Conservation (phyloP, 2,329 filamentous ascomycete genomes). For the Penicillium sp. region DNA sequence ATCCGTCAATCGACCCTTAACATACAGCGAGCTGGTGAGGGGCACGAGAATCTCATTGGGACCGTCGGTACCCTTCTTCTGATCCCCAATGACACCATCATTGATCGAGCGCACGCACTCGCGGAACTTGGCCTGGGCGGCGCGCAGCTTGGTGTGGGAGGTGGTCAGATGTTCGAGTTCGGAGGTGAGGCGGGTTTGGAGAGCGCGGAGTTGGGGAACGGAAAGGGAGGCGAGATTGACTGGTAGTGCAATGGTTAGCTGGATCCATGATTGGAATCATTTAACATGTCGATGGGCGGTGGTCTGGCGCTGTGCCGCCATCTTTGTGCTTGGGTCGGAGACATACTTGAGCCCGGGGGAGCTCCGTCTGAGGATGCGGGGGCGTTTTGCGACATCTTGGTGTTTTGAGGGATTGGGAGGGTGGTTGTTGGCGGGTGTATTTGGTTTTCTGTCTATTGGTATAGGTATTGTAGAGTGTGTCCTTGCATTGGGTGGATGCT, state of each 20-base stretch:
- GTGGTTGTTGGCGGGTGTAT: background rate
- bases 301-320: background rate
- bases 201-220: slow-evolving; percentile 76
- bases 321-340: background rate
- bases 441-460: background rate
- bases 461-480: background rate
- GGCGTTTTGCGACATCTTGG: slow-evolving; percentile 29
- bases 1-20: slow-evolving; percentile 73
- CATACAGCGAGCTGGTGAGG: slow-evolving; percentile 89
- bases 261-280: background rate
- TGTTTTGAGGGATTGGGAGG: too few relatives aligned
- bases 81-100: slow-evolving; percentile 48
- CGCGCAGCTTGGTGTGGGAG: slow-evolving; percentile 85
- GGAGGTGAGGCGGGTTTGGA: slow-evolving; percentile 94
- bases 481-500: slow-evolving; percentile 1
- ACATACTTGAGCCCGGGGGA: slow-evolving; percentile 31
- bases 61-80: slow-evolving; percentile 35
- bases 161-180: slow-evolving; percentile 91
- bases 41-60: slow-evolving; percentile 71
- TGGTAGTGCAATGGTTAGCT: slow-evolving; percentile 5
- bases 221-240: slow-evolving; percentile 74
- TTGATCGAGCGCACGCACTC: slow-evolving; percentile 81
- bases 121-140: slow-evolving; percentile 84
- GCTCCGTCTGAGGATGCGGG: slow-evolving; percentile 29
- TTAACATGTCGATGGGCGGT: background rate